Base-by-base conservation (phyloP, 2,329 filamentous ascomycete species). In the Penicillium sp. region DNA sequence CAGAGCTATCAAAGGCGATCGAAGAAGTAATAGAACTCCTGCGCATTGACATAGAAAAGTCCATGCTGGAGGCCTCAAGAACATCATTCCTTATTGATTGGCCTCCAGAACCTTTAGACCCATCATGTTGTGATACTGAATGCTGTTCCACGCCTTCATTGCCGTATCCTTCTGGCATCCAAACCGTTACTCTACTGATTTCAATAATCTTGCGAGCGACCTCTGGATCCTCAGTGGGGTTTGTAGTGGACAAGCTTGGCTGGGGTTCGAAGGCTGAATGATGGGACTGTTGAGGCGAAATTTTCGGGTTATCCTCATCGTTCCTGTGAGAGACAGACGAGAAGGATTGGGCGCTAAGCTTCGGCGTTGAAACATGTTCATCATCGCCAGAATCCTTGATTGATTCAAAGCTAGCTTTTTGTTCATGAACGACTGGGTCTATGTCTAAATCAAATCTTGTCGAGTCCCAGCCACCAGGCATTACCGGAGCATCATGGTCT, bases 401-500 rank as follows among this genome's bases (percentile, higher is more conserved):
- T 28, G 60, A 30, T 33, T 47, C 24, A 12, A 26, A 18, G 47
- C 51, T 42, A 51, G 33, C 47, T 48, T 46, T 47, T 14, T 35
- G 50, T 3, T 43, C 51, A 42, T 53, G 52, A 43, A 56, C 20
- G 21, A 23, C 21, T 24, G 52, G n/a, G 33, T 60, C 59, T 52
- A 50, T 7, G 18, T 50, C 60, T 5, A 38, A 26, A 14, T 50
- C 61, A 33, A 62, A 61, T 26, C 63, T 66, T 7, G 66, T 65
- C 14, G 66, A 70, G 40, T 69, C 69, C 75, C 75, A 78, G 38
- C 67, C 74, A 7, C 76, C 76, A 16, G 76, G 76, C 58, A 77
- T 75, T 47, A 65, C 64, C 4, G 67, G 68, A 26, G 65, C 60
- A 46, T 70, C 69, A 50, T 64, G 66, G 26, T 59, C 61, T 52